Base-by-base conservation (phyloP, 2,329 filamentous ascomycete genomes). In the Cercospora sp. region DNA sequence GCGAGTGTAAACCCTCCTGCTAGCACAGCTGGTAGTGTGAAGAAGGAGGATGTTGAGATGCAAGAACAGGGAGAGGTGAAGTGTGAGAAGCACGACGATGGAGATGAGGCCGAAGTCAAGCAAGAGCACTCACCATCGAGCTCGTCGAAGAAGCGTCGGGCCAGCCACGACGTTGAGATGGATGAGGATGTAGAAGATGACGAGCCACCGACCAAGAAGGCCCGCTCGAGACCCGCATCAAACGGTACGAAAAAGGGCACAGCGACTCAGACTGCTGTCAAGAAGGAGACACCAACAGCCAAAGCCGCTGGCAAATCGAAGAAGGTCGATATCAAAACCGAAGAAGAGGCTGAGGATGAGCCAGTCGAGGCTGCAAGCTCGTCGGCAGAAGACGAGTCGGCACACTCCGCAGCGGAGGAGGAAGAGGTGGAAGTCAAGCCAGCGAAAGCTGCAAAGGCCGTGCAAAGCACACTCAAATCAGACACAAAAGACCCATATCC, bases 401-500 rank as follows among this genome's bases (percentile, higher is more conserved):
- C 69, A 18, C 61, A 66, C 18, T 66, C 57, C 8, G 81, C 82
- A 5, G 83, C 82, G 6, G 81, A 88, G 66, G 87, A 85, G 24
- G 85, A 87, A 13, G 85, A 91, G 74, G 92, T 92, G 76, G 89
- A 92, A 1, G 88, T 90, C 72, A 80, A 89, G 58, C 88, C 88
- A 61, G 89, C 88, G 51, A 94, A 96, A 80, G 89, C 89, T 58
- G 89, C 92, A 55, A 88, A 94, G 79, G 92, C 92, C 79, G 87
- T 94, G 10, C 93, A 97, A 78, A 88, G 88, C 8, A 91, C 90
- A 59, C 82, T 97, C 67, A 89, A 89, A 76, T 83, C 87, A 18
- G 87, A 85, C 62, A 84, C 81, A 45, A 91, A 93, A 72, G 91
- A 97, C 75, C 89, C 91, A n/a, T 98, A 94, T 80, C 94, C 94